A percentile compares a stretch with the other conserved stretches of the same genome.
Conservation (phyloP, 306 rosid genomes). For the Trifolium dubium region DNA sequence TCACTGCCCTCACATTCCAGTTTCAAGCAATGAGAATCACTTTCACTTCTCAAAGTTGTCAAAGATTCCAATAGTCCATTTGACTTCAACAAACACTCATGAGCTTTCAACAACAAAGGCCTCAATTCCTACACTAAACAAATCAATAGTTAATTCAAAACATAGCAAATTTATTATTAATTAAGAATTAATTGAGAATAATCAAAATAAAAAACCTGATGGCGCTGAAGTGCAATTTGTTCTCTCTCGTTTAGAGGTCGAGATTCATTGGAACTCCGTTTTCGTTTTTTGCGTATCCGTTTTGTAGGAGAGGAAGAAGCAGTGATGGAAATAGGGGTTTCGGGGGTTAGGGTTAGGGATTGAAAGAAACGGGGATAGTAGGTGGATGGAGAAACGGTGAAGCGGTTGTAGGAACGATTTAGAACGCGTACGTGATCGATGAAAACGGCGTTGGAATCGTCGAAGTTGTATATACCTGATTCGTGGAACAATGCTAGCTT, state of each 20-base stretch:
- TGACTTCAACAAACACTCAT: constrained; percentile 59
- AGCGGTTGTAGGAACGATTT: constrained; percentile 66
- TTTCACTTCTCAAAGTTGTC: constrained; percentile 53
- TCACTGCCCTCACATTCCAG: constrained; percentile 33
- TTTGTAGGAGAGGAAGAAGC: constrained; percentile 48
- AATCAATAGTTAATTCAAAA: neutral
- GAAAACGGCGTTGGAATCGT: constrained; percentile 59
- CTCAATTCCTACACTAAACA: constrained; percentile 62
- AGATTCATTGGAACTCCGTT: constrained; percentile 53
- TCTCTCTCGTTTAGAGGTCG: constrained; percentile 72
- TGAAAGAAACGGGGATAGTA: constrained; percentile 76
- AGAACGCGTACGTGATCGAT: constrained; percentile 81
- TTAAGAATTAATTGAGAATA: neutral
- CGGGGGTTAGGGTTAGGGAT: constrained; percentile 35
- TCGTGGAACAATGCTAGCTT: constrained; percentile 50
- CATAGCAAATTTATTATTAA: too few species aligned
- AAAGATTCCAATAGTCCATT: constrained; percentile 58
- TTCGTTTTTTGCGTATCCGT: constrained; percentile 72
- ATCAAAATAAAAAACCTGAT: constrained; percentile 52
- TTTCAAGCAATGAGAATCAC: constrained; percentile 40
- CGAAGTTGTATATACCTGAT: constrained; percentile 61
- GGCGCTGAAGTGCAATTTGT: constrained; percentile 71
- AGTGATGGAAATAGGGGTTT: constrained; percentile 22
- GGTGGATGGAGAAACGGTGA: constrained; percentile 66
- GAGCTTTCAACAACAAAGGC: constrained; percentile 69